Evolutionary conservation across 2,329 filamentous ascomycete species (phyloP), one percentile per base, ranked within the genome.

Genomic region (Talaromyces sp.): DNA sequence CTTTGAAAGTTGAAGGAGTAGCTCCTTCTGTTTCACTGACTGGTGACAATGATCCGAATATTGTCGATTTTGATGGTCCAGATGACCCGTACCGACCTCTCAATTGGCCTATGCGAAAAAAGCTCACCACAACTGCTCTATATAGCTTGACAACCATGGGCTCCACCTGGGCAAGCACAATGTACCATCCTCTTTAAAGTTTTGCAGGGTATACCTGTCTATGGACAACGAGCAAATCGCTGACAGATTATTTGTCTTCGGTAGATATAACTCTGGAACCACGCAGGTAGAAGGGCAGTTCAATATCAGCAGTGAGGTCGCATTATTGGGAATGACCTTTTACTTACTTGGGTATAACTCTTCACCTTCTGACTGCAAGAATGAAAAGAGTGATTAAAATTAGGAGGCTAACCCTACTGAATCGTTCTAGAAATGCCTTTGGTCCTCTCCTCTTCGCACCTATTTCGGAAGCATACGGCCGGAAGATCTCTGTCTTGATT

Each of bases 141-240:
- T 62, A 62, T 31, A 62, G 60, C 31, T 22, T 62, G 5, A 62
- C 60, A 37, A 62, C 60, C 1, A 54, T 62, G 60, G 60, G 60
- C 35, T 47, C 31, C 3, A 62, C 60, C 13, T 62, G 60, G 60
- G 45, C 33, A 54, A 62, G 60, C 22, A 62, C 60, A 5, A 62
- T 62, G 45, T 62, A 54, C 41, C 50, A 9, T 31, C 6, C 1
- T 43, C 22, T 2, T 33, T 11, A 11, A 31, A 39, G 8, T 37
- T 16, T 16, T 10, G 8, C 14, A 11, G n/a, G 10, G n/a, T 19
- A 8, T 14, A 16, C 11, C 47, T 22, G 3, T 27, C 13, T 6
- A 50, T 31, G 27, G 7, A 7, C 27, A 31, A 31, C 14, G 24
- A 19, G 48, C 24, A 9, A 33, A 11, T 52, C 7, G 14, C 27